Base-by-base conservation (phyloP, 202 grass and related monocot species). In the Carex arenaria region DNA sequence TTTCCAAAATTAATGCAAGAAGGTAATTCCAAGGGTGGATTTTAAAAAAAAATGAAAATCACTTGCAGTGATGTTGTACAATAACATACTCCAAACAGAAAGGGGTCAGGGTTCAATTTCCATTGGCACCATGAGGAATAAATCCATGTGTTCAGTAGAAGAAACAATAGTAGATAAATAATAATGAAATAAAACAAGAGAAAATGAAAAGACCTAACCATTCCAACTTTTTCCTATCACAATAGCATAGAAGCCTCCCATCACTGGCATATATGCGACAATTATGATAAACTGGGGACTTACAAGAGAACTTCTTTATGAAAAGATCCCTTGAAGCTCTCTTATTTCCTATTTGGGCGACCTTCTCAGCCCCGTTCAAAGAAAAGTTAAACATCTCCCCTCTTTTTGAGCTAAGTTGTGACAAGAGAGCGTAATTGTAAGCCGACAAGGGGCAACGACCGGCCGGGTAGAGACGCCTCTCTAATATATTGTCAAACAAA, bases 201-300 rank as follows among this genome's bases (percentile, higher is more conserved):
- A 81, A 11, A 60, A 83, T 86, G 55, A 2, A 36, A 80, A 38
- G 78, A 64, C 76, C 88, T 81, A 54, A 98, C 95, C 95, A 98
- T 87, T 98, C 92, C 84, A 98, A 76, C 80, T 95, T 98, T 91
- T 84, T 98, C 23, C 78, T 88, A 85, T 98, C 92, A 83, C 95
- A 98, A 83, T 95, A 95, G 80, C 95, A 98, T 86, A 98, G 92
- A 78, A 98, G 83, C 84, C 95, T 93, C 81, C 92, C 95, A 85
- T 98, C 92, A 91, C 80, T 95, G 78, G 95, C 95, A 83, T 95
- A 98, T 69, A 95, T 98, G 84, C 92, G 92, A 85, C 95, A 98
- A 66, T 98, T 95, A 82, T 98, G 95, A 89, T 98, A 98, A 64
- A 98, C 95, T 17, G 95, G 95, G 36, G 92, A 90, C 77, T 98